Evolutionary conservation across 257 asterid genomes (phyloP), one percentile per base, ranked within the genome.

Genomic region (Cruciata laevipes): DNA sequence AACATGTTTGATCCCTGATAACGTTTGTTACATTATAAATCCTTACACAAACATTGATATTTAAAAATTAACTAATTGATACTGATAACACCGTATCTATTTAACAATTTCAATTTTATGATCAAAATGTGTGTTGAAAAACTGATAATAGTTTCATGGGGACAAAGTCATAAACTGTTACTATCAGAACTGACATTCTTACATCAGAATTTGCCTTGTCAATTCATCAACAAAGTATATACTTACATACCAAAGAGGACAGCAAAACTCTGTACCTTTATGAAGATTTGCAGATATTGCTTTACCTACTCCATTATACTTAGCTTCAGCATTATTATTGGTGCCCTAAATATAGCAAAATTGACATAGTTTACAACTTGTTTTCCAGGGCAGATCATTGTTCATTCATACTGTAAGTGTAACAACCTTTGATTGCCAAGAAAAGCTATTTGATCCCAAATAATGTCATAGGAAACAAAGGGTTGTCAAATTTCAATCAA

Each of bases 111-210:
- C 30, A 27, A 27, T 27, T 27, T 27, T 27, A 27, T 27, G 30
- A 27, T 27, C 30, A 27, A 27, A 27, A 27, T 27, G 30, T 27
- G 30, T 27, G 30, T 27, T 27, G 30, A 27, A 27, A 27, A 27
- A 27, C 5, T 2, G 23, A 47, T 30, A n/a, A 51, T 53, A 53
- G 20, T 23, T 20, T 17, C 30, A 56, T 17, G 55, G 55, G 55
- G 55, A 47, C 21, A 47, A 47, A 14, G 55, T 16, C 55, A 56
- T 56, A 21, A 21, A 40, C 18, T 49, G 21, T 5, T 47, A 47
- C 31, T 5, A 7, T 37, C 69, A 11, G 70, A 70, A 47, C 59
- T 30, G 73, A 47, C 61, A 47, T 61, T 70, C 67, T 59, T 24
- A 20, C 61, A 30, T 24, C 21, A 27, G 21, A 44, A 27, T 13